Conservation (phyloP, 1,139 yeast genomes). For the Saccharomycopsis crataegensis region DNA sequence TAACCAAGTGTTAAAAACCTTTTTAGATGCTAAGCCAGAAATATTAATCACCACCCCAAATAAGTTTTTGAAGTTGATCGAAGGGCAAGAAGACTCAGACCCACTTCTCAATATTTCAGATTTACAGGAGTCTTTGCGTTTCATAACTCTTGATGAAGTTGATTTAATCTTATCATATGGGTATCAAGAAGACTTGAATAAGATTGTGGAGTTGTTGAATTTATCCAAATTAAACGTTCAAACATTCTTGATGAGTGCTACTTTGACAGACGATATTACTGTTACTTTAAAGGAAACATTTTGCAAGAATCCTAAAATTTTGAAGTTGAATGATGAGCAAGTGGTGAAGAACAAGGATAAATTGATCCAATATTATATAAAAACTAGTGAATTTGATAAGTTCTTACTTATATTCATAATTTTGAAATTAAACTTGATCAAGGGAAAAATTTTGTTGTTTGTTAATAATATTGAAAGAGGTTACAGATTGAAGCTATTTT, state of each 20-base stretch:
- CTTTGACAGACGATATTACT: conserved; percentile 80
- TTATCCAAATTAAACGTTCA: conserved; percentile 56
- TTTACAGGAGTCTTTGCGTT: conserved; percentile 41
- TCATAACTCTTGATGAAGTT: conserved; percentile 89
- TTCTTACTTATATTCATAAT: conserved; percentile 86
- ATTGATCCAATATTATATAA: conserved; percentile 79
- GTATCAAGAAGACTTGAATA: conserved; percentile 71
- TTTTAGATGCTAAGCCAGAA: conserved; percentile 69
- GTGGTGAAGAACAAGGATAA: conserved; percentile 45
- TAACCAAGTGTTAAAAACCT: conserved; percentile 64
- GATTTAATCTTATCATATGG: conserved; percentile 90
- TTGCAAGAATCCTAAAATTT: conserved; percentile 80
- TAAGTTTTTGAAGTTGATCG: conserved; percentile 55
- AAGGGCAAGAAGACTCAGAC: conserved; percentile 28
- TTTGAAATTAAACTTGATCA: conserved; percentile 78
- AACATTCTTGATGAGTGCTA: conserved; percentile 94
- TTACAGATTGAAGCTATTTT: conserved; percentile 78
- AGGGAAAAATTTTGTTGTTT: conserved; percentile 86
- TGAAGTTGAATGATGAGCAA: conserved; percentile 67
- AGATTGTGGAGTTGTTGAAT: conserved; percentile 15
- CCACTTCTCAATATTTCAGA: neutral
- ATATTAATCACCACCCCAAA: conserved; percentile 86
- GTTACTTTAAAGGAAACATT: conserved; percentile 50
- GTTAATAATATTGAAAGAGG: conserved; percentile 96
- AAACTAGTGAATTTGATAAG: conserved; percentile 84